Evolutionary conservation across 1,284 basidiomycete species (phyloP).

Genomic region (Athelia psychrophila): DNA sequence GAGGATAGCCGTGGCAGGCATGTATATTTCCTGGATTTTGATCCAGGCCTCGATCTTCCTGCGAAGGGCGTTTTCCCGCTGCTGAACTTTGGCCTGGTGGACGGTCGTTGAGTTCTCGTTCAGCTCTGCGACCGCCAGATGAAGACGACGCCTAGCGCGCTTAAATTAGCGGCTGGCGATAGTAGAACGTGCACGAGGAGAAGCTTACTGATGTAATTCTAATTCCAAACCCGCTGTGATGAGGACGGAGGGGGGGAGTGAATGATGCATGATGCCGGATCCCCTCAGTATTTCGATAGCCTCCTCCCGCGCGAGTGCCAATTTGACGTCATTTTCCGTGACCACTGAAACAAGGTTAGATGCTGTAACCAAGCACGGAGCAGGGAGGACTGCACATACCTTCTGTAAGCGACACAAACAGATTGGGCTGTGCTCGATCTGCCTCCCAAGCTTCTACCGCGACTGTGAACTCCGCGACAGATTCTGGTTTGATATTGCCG

Average conservation of each 20-base stretch:
- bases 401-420: conserved; percentile 11
- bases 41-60: conserved; percentile 6
- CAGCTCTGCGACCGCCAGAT: conserved; percentile 3
- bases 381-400: background rate
- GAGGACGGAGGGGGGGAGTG: background rate
- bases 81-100: conserved; percentile 3
- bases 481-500: conserved; percentile 1
- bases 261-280: background rate
- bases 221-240: background rate
- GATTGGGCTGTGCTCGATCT: conserved; percentile 14
- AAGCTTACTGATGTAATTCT: background rate
- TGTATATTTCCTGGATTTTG: conserved; percentile 8
- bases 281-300: background rate
- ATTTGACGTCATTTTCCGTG: background rate
- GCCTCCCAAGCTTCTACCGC: conserved; percentile 21
- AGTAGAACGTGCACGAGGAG: no score
- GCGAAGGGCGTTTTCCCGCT: conserved; percentile 2
- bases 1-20: conserved; percentile 1
- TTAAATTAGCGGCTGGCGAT: no score
- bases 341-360: conserved; percentile 8
- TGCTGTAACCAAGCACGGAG: conserved; percentile 1
- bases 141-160: no score
- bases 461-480: conserved; percentile 12
- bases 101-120: background rate
- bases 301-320: background rate